Evolutionary conservation across 2,329 filamentous ascomycete species (phyloP).

Genomic region (Allantophomopsis cytisporea): DNA sequence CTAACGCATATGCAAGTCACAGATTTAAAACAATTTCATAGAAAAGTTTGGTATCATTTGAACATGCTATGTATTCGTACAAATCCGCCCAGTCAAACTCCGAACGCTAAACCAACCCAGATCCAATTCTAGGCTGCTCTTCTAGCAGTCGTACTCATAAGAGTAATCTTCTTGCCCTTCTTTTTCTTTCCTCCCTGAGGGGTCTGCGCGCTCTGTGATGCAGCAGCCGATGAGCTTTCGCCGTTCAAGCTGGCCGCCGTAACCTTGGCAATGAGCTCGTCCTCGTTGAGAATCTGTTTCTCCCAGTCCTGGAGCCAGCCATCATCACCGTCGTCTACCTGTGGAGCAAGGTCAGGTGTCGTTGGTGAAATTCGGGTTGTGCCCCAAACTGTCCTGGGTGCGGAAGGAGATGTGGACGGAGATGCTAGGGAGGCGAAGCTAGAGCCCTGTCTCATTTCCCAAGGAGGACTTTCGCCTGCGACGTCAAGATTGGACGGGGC

Average conservation of each 20-base stretch:
- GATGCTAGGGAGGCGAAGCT: slow-evolving; percentile 59
- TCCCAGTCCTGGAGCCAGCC: slow-evolving; percentile 84
- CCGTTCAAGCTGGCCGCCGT: slow-evolving; percentile 34
- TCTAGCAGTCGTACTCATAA: slow-evolving; percentile 48
- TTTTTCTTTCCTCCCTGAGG: slow-evolving; percentile 39
- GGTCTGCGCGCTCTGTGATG: slow-evolving; percentile 6
- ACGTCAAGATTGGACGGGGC: slow-evolving; percentile 30
- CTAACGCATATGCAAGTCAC: no score
- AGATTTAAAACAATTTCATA: no score
- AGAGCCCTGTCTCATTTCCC: slow-evolving; percentile 39
- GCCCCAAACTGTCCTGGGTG: slow-evolving; percentile 81
- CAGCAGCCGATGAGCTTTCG: slow-evolving; percentile 7
- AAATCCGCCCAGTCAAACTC: no score
- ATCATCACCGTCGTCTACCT: slow-evolving; percentile 39
- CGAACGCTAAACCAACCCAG: no score
- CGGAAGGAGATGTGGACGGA: slow-evolving; percentile 69
- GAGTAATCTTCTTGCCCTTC: slow-evolving; percentile 59
- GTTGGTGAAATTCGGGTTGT: slow-evolving; percentile 51
- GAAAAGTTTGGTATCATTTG: no score
- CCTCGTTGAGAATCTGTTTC: slow-evolving; percentile 55
- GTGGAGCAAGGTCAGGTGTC: slow-evolving; percentile 37
- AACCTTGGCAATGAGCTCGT: slow-evolving; percentile 41
- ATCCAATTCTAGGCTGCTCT: slow-evolving; percentile 18
- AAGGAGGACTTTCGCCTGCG: slow-evolving; percentile 28
- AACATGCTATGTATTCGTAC: no score